These are phyloP conservation scores for Starmera dryadoides DNA, from an alignment of 805 yeast species.

Conservation along the genomic window DNA sequence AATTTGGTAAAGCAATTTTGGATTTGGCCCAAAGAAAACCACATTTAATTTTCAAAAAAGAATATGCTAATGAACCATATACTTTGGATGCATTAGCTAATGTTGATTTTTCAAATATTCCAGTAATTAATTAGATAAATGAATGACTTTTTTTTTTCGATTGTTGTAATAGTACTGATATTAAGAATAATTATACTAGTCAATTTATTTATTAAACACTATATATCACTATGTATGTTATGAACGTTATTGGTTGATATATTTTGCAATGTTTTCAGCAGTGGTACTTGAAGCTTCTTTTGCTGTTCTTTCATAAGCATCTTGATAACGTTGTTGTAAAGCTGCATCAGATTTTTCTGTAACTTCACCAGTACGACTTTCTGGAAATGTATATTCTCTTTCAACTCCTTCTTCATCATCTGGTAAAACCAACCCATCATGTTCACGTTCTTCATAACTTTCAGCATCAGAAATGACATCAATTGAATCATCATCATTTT, in stretches of 20 bases:
- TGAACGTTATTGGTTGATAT: conserved; percentile 36
- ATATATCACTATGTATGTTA: not conserved
- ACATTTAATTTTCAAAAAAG: conserved; percentile 52
- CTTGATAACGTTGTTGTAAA: conserved; percentile 64
- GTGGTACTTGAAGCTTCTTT: conserved; percentile 57
- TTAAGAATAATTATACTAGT: too few relatives aligned
- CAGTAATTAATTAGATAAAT: too few relatives aligned
- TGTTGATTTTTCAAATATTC: not conserved
- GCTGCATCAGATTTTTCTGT: conserved; percentile 34
- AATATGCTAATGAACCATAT: conserved; percentile 14
- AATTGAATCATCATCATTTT: conserved; percentile 32
- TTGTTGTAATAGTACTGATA: too few relatives aligned
- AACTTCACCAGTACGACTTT: conserved; percentile 56
- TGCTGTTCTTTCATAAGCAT: conserved; percentile 58
- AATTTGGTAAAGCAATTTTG: conserved; percentile 81
- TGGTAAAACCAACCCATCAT: conserved; percentile 32
- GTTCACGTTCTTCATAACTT: conserved; percentile 34
- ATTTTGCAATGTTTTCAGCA: conserved; percentile 66
- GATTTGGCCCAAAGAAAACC: conserved; percentile 72
- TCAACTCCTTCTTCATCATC: conserved; percentile 46
- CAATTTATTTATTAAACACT: too few relatives aligned
- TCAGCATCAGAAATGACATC: conserved; percentile 50
- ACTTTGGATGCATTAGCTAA: not conserved
- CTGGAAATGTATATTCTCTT: conserved; percentile 68
- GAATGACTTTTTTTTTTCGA: too few relatives aligned